A percentile compares a stretch with the other conserved stretches of the same genome.
phyloP scores from a whole-genome alignment of 306 rosid species.

The Adenanthera pavonina region DNA sequence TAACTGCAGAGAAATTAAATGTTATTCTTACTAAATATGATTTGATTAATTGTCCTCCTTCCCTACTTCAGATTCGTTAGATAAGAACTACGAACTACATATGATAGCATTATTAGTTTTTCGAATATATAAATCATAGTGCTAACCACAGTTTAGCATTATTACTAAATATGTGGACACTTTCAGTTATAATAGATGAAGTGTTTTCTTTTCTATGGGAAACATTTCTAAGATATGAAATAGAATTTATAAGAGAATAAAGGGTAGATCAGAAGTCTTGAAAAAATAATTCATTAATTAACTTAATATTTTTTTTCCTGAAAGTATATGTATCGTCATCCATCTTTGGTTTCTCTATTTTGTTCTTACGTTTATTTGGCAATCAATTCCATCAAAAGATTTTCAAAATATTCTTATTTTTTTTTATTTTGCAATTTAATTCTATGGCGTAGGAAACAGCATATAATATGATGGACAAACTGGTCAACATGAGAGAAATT shows the following conservation, averaged over 20 bases:
- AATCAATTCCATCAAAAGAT: conserved; percentile 35
- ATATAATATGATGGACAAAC: conserved; percentile 25
- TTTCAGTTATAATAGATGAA: conserved; percentile 20
- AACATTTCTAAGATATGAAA: conserved; percentile 24
- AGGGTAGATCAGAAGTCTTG: background rate
- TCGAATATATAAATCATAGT: conserved; percentile 4
- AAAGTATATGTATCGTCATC: conserved; percentile 12
- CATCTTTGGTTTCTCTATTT: conserved; percentile 31
- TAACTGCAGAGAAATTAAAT: conserved; percentile 17
- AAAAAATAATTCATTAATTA: conserved; percentile 27
- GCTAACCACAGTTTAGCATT: background rate
- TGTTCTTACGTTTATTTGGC: conserved; percentile 33
- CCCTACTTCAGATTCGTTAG: conserved; percentile 22
- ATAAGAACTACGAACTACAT: background rate
- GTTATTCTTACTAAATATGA: conserved; percentile 27
- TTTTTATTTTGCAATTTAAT: conserved; percentile 9
- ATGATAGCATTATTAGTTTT: conserved; percentile 9
- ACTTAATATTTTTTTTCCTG: conserved; percentile 6
- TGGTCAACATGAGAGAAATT: conserved; percentile 11
- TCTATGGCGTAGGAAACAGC: conserved; percentile 35
- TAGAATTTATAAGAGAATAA: conserved; percentile 36
- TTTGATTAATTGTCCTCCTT: conserved; percentile 43
- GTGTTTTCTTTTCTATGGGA: conserved; percentile 2
- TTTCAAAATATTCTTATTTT: conserved; percentile 4
- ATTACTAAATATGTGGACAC: background rate